phyloP scores from a whole-genome alignment of 768 basidiomycete species.

The Rhizopogon vinicolor region DNA sequence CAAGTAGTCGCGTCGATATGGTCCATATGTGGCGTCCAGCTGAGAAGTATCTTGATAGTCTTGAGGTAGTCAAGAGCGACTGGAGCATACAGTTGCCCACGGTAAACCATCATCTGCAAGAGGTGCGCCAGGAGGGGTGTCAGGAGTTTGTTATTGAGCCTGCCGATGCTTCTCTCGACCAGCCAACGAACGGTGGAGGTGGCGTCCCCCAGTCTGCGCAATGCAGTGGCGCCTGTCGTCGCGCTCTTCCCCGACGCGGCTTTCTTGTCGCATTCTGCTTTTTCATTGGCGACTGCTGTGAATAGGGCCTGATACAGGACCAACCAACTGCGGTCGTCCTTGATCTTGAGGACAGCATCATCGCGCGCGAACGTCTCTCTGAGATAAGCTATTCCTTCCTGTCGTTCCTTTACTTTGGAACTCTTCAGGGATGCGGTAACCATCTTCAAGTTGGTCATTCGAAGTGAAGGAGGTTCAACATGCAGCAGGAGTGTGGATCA shows the following conservation, averaged over 20 bases:
- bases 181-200: conserved; percentile 71
- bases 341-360: conserved; percentile 34
- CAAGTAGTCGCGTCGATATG: conserved; percentile 62
- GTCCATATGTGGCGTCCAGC: conserved; percentile 73
- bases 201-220: conserved; percentile 60
- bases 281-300: conserved; percentile 59
- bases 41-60: conserved; percentile 59
- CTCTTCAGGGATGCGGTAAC: conserved; percentile 51
- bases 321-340: conserved; percentile 50
- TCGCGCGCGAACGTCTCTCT: conserved; percentile 48
- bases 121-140: conserved; percentile 63
- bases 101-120: conserved; percentile 49
- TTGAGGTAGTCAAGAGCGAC: conserved; percentile 82
- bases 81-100: conserved; percentile 50
- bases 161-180: conserved; percentile 54
- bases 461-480: conserved; percentile 1
- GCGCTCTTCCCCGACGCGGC: conserved; percentile 37
- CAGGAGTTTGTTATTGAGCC: conserved; percentile 51
- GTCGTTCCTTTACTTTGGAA: conserved; percentile 66
- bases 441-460: conserved; percentile 40
- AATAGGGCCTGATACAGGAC: conserved; percentile 73
- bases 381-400: conserved; percentile 54
- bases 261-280: conserved; percentile 36
- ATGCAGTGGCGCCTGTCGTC: conserved; percentile 40
- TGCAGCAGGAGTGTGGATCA: not conserved